Evolutionary conservation across 768 basidiomycete species (phyloP).

Genomic region (Calocera viscosa): DNA sequence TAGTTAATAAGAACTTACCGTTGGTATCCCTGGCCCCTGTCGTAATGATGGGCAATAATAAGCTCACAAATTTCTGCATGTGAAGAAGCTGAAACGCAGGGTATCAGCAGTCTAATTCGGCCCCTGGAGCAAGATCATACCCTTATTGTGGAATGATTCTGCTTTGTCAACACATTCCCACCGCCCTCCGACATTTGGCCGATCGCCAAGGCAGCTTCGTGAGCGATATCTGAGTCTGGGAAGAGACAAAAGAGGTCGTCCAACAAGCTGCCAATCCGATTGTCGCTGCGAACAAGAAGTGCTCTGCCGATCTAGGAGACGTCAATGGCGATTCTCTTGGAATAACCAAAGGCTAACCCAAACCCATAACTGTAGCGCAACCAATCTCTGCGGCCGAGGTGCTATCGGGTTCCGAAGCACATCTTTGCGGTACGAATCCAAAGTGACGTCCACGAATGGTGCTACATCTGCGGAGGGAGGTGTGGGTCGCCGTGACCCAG

Average conservation of each 20-base stretch:
- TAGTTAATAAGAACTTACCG: slow-evolving; percentile 43
- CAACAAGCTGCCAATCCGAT: slow-evolving; percentile 42
- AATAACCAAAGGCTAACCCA: slow-evolving; percentile 11
- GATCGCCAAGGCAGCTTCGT: slow-evolving; percentile 64
- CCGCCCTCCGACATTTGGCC: slow-evolving; percentile 47
- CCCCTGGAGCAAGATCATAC: slow-evolving; percentile 33
- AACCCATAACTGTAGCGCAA: slow-evolving; percentile 11
- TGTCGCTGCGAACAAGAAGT: slow-evolving; percentile 61
- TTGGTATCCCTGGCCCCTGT: slow-evolving; percentile 49
- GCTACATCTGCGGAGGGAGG: slow-evolving; percentile 13
- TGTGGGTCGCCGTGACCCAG: neutral
- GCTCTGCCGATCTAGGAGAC: slow-evolving; percentile 57
- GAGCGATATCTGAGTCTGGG: slow-evolving; percentile 47
- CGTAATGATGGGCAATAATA: slow-evolving; percentile 29
- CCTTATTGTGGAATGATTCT: slow-evolving; percentile 64
- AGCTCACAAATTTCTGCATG: slow-evolving; percentile 32
- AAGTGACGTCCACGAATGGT: slow-evolving; percentile 16
- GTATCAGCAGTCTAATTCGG: too few species aligned
- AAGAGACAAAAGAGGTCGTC: slow-evolving; percentile 60
- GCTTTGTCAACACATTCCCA: slow-evolving; percentile 59
- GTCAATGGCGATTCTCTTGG: neutral
- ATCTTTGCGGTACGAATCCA: slow-evolving; percentile 19
- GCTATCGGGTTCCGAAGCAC: slow-evolving; percentile 14
- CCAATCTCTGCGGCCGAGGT: neutral
- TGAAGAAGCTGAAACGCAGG: slow-evolving; percentile 28